Conservation (phyloP, 371 early-diverging fungal species). For the Gilbertella persicaria region DNA sequence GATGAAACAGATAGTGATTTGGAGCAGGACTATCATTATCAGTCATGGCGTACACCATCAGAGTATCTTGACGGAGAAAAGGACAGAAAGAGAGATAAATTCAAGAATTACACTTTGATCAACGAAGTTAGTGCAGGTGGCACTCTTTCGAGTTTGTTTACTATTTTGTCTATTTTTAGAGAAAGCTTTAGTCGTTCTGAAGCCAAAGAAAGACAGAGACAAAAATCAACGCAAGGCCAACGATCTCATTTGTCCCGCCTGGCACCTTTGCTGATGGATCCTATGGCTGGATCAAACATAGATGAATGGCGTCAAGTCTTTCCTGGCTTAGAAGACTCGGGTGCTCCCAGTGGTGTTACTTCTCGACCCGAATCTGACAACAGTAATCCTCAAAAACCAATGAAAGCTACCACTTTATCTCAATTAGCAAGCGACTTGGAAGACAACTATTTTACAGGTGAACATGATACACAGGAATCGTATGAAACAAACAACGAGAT, state of each 20-base stretch:
- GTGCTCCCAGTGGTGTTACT: conserved; percentile 7
- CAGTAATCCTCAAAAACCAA: conserved; percentile 1
- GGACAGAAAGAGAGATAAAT: conserved; percentile 25
- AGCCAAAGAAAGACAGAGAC: conserved; percentile 44
- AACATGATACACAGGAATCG: conserved; percentile 5
- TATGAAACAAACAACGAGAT: neutral
- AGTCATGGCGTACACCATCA: conserved; percentile 2
- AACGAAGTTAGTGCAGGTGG: conserved; percentile 91
- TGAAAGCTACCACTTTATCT: neutral
- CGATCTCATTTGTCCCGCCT: conserved; percentile 9
- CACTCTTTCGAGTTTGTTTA: conserved; percentile 89
- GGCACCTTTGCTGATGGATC: conserved; percentile 3
- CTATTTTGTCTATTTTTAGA: conserved; percentile 89
- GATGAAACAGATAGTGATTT: conserved; percentile 33
- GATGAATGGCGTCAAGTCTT: too few relatives aligned
- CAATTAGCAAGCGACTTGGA: neutral
- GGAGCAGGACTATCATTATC: conserved; percentile 7
- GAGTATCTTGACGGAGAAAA: neutral
- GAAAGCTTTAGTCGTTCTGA: conserved; percentile 72
- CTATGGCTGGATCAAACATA: conserved; percentile 21
- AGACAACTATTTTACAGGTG: conserved; percentile 5
- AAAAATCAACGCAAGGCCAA: conserved; percentile 15
- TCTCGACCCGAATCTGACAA: conserved; percentile 13
- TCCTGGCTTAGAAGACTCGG: conserved; percentile 38
- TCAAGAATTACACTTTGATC: conserved; percentile 71